phyloP scores from a whole-genome alignment of 352 stramenopile genomes.

The Globisporangium cederbergense region DNA sequence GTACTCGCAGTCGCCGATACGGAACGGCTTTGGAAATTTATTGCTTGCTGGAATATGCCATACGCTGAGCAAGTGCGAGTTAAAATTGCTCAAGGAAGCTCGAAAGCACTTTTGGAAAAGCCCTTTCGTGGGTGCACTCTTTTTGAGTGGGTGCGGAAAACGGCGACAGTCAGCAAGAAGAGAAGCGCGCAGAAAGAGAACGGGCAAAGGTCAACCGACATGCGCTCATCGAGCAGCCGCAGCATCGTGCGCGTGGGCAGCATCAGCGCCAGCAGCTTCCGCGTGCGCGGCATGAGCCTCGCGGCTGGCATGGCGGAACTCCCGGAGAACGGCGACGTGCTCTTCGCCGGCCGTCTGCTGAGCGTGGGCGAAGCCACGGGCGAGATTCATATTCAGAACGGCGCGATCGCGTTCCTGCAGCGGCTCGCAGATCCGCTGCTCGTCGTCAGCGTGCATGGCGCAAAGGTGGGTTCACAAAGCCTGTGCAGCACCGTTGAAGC shows the following conservation, averaged over 20 bases:
- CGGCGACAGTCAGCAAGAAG: no score
- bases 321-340: slow-evolving; percentile 30
- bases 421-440: slow-evolving; percentile 58
- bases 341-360: slow-evolving; percentile 68
- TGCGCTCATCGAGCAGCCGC: slow-evolving; percentile 4
- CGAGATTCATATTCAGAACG: slow-evolving; percentile 69
- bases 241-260: slow-evolving; percentile 22
- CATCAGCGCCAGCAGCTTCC: slow-evolving; percentile 1
- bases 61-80: no score
- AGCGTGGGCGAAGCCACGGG: slow-evolving; percentile 36
- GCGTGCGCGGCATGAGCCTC: slow-evolving; percentile 6
- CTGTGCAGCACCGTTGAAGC: no score
- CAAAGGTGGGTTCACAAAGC: slow-evolving; percentile 21
- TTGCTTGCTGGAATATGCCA: no score
- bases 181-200: background rate
- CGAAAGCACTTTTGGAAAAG: no score
- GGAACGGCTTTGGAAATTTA: no score
- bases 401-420: slow-evolving; percentile 72
- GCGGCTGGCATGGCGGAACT: slow-evolving; percentile 6
- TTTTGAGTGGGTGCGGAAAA: no score
- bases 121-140: no score
- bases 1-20: no score
- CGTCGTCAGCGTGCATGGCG: slow-evolving; percentile 67
- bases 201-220: background rate
- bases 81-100: no score